phyloP scores from a whole-genome alignment of 2,329 filamentous ascomycete genomes.

The Fusarium irregulare region DNA sequence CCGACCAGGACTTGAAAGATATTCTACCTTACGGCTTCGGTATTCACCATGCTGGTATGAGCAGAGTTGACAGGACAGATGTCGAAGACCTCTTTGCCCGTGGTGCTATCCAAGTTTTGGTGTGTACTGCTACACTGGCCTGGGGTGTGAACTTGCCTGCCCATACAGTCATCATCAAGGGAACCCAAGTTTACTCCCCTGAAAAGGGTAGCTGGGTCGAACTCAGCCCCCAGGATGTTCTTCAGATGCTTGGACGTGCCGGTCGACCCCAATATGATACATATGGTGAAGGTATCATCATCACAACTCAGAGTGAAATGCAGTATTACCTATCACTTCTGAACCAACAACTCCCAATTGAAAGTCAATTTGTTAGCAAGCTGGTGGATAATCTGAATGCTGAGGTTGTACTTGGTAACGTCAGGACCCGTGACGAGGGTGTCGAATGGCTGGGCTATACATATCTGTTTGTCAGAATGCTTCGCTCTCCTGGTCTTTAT shows the following conservation, averaged over 20 bases:
- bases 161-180: constrained; percentile 99
- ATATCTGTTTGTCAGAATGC: constrained; percentile 97
- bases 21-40: constrained; percentile 95
- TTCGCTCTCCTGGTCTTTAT: constrained; percentile 93
- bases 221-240: constrained; percentile 93
- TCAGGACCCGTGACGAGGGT: constrained; percentile 90
- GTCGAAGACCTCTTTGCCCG: constrained; percentile 95
- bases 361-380: constrained; percentile 93
- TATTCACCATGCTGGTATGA: constrained; percentile 99
- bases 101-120: constrained; percentile 91
- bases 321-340: constrained; percentile 97
- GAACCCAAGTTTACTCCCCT: constrained; percentile 96
- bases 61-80: constrained; percentile 89
- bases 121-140: constrained; percentile 96
- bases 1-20: constrained; percentile 91
- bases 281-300: constrained; percentile 98
- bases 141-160: constrained; percentile 99
- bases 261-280: constrained; percentile 97
- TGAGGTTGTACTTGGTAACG: constrained; percentile 93
- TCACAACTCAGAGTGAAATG: constrained; percentile 93
- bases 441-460: constrained; percentile 99
- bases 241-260: constrained; percentile 98
- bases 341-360: constrained; percentile 97
- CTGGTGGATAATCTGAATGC: constrained; percentile 96
- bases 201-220: constrained; percentile 99